phyloP scores from a whole-genome alignment of 805 yeast genomes.

The Osmozyma mogii region DNA sequence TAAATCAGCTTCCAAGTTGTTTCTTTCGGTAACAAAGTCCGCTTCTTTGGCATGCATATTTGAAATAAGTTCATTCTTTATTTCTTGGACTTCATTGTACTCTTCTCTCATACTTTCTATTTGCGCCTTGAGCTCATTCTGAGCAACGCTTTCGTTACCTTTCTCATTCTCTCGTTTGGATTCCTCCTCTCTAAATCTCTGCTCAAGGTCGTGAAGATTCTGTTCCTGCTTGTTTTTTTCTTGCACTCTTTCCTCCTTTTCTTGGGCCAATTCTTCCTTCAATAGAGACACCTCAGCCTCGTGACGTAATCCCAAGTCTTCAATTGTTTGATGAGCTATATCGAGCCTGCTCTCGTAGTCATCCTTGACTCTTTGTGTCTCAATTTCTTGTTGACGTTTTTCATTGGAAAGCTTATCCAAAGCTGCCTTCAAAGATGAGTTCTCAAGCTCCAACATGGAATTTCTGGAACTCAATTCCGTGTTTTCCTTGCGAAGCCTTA shows the following conservation, averaged over 20 bases:
- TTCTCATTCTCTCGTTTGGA: neutral
- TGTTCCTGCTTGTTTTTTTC: constrained; percentile 2
- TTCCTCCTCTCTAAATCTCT: neutral
- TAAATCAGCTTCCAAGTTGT: constrained; percentile 41
- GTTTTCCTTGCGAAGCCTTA: constrained; percentile 27
- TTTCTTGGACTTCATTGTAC: constrained; percentile 12
- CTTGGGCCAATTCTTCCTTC: constrained; percentile 5
- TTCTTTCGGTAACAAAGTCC: constrained; percentile 50
- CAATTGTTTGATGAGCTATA: too few species aligned
- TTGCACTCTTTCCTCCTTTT: constrained; percentile 4
- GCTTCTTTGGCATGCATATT: constrained; percentile 60
- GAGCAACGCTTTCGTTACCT: too few species aligned
- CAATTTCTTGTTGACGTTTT: neutral
- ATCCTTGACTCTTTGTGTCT: neutral
- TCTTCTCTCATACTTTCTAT: constrained; percentile 1
- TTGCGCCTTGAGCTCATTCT: too few species aligned
- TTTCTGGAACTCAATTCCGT: constrained; percentile 8
- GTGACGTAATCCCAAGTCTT: neutral
- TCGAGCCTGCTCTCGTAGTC: too few species aligned
- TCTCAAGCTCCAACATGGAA: neutral
- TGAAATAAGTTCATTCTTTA: constrained; percentile 59
- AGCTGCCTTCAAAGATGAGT: too few species aligned
- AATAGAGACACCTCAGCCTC: constrained; percentile 1
- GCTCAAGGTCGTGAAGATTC: neutral
- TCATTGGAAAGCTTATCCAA: too few species aligned